Evolutionary conservation across 306 rosid genomes (phyloP), one percentile per base, ranked within the genome.

Genomic region (Cucurbita argyrosperma): DNA sequence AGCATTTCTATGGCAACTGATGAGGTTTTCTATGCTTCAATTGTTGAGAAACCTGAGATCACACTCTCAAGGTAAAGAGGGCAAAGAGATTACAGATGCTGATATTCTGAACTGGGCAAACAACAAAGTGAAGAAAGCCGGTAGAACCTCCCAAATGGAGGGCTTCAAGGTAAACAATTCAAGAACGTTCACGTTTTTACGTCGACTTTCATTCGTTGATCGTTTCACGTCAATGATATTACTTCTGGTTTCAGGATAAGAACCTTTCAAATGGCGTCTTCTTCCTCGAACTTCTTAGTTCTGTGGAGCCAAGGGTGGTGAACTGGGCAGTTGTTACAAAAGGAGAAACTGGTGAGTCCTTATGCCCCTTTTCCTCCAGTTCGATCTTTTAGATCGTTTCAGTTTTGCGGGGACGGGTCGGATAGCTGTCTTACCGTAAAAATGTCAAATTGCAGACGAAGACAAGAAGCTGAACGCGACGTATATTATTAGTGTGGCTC

Each of bases 271-370:
- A 47, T 81, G 99, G 99, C 15, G 57, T 94, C 69, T 94, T 94
- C 91, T 91, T 89, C 86, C 99, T 94, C 4, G 99, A 94, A 79
- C 99, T 94, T 84, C 88, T 94, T 82, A 88, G 91, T 79, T 79
- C 97, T 57, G 97, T 91, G 80, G 99, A 94, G 88, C 84, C 99
- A 71, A 89, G 99, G 84, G 99, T 94, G 85, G 97, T 94, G 71
- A 94, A 94, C 76, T 94, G 99, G 99, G 89, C 87, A 79, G 90
- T 94, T 72, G 97, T 92, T 65, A 94, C 99, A 9, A 88, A 84
- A 79, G 99, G 99, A 77, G 99, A 94, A 77, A 94, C 90, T 65
- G 99, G 97, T 91, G 82, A 40, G 86, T 60, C 76, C 66, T 79
- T 42, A 7, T 72, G 40, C 9, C 49, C 15, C 23, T 37, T 49